Percentiles rank a stretch among this genome's conserved stretches.
phyloP scores from a whole-genome alignment of 2,329 filamentous ascomycete genomes.

The Alternaria conjuncta region DNA sequence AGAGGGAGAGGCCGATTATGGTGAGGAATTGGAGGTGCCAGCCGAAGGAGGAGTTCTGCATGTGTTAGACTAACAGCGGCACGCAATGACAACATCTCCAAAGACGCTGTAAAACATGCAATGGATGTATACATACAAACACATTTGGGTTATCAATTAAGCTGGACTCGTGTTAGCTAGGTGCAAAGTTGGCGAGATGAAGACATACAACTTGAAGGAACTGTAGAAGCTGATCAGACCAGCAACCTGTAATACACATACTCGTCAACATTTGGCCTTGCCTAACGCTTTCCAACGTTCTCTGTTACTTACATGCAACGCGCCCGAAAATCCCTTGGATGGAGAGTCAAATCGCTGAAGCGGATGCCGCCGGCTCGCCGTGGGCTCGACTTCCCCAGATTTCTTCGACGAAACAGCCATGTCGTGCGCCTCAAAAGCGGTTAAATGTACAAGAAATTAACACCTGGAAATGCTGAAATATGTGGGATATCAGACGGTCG shows the following conservation, averaged over 20 bases:
- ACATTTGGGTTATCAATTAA: constrained; percentile 39
- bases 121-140: no score
- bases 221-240: constrained; percentile 55
- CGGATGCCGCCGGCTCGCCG: constrained; percentile 58
- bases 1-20: constrained; percentile 71
- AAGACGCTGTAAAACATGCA: no score
- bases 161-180: constrained; percentile 22
- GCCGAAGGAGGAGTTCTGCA: constrained; percentile 67
- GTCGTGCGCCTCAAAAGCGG: background rate
- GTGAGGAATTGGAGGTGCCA: constrained; percentile 77
- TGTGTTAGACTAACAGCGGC: no score
- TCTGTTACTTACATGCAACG: constrained; percentile 59
- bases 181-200: background rate
- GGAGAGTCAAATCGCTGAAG: constrained; percentile 72
- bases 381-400: constrained; percentile 12
- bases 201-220: constrained; percentile 50
- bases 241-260: constrained; percentile 28
- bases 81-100: no score
- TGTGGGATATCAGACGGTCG: background rate
- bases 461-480: background rate
- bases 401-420: constrained; percentile 8
- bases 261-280: background rate
- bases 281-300: background rate
- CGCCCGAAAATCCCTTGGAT: constrained; percentile 66
- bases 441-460: background rate